Evolutionary conservation across 1,284 basidiomycete genomes (phyloP).

Genomic region (Dichomitus squalens): DNA sequence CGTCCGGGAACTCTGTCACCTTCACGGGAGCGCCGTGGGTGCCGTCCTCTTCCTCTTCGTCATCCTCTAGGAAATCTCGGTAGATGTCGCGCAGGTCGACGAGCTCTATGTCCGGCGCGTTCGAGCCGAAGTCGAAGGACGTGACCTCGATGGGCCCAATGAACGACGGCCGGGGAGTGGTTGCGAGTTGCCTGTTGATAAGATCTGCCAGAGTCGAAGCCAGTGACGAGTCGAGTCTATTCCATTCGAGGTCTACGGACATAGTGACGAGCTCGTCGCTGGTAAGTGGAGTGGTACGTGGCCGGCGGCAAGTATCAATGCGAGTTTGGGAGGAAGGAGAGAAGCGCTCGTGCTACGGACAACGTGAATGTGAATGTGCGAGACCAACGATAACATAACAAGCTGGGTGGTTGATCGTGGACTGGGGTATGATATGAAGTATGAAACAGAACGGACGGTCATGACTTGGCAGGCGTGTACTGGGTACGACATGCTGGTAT

Average conservation of each 20-base stretch:
- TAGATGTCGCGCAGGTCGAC: conserved; percentile 94
- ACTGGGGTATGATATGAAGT: neutral
- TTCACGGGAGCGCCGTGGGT: conserved; percentile 49
- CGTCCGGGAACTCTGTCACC: conserved; percentile 49
- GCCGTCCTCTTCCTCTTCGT: conserved; percentile 59
- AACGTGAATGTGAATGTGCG: neutral
- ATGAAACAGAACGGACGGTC: neutral
- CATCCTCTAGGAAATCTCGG: conserved; percentile 87
- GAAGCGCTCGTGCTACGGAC: neutral
- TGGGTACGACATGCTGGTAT: neutral
- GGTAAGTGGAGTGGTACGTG: neutral
- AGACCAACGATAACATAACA: neutral
- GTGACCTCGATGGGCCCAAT: conserved; percentile 90
- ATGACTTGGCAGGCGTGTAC: neutral
- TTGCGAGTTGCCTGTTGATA: conserved; percentile 81
- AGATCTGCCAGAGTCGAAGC: conserved; percentile 72
- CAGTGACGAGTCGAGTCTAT: conserved; percentile 71
- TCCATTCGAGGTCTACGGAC: conserved; percentile 85
- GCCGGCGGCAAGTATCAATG: no score
- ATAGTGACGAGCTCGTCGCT: conserved; percentile 36
- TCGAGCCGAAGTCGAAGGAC: conserved; percentile 85
- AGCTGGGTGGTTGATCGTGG: neutral
- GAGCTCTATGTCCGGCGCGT: conserved; percentile 85
- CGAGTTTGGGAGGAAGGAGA: neutral
- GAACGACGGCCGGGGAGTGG: conserved; percentile 81